Conservation (phyloP, 331 rosid genomes). For the Pyrus hybrid region DNA sequence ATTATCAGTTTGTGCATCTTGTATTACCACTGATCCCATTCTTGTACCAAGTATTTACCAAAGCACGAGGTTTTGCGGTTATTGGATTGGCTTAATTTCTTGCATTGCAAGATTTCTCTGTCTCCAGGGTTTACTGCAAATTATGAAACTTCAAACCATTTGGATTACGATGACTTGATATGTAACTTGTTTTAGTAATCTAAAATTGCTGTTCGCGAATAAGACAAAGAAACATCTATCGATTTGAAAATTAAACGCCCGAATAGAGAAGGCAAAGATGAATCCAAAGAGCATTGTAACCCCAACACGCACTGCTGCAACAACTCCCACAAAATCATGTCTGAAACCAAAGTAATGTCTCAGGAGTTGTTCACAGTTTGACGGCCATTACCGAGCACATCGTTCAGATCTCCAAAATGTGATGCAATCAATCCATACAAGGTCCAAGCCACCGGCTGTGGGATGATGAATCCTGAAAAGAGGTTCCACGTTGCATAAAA, state of each 20-base stretch:
- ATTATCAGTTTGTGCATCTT: too few relatives aligned
- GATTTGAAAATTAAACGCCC: conserved; percentile 48
- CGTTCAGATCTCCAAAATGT: conserved; percentile 55
- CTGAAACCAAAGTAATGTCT: conserved; percentile 37
- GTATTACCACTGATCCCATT: too few relatives aligned
- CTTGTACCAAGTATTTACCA: background rate
- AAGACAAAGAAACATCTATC: conserved; percentile 11
- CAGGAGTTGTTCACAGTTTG: conserved; percentile 39
- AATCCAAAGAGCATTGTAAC: conserved; percentile 37
- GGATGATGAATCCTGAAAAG: conserved; percentile 63
- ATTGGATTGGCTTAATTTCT: background rate
- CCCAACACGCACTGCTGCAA: conserved; percentile 36
- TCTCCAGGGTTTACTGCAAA: background rate
- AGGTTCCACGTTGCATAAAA: conserved; percentile 58
- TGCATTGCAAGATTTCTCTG: background rate
- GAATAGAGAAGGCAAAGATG: conserved; percentile 52
- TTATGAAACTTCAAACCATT: background rate
- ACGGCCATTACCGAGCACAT: conserved; percentile 20
- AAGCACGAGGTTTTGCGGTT: background rate
- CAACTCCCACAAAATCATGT: conserved; percentile 51
- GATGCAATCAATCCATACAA: conserved; percentile 67
- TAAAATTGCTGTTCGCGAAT: background rate
- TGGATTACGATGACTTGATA: background rate
- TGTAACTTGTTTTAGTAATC: background rate
- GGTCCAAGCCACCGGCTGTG: conserved; percentile 66